phyloP scores from a whole-genome alignment of 805 yeast genomes.

The Pichia ethanolica region DNA sequence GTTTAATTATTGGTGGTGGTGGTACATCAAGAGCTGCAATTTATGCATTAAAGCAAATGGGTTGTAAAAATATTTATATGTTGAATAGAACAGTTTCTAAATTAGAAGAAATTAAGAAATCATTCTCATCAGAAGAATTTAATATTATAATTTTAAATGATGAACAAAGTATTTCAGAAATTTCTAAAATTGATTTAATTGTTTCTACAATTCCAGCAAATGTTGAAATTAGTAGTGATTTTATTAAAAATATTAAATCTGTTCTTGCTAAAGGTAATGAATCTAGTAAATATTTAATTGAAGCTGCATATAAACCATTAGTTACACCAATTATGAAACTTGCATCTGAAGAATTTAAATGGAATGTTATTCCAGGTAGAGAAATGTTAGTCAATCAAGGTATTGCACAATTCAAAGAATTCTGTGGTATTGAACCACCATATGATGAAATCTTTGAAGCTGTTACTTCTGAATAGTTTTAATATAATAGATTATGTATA shows the following conservation, averaged over 20 bases:
- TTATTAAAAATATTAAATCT: conserved; percentile 42
- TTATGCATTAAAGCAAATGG: conserved; percentile 73
- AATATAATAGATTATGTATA: neutral
- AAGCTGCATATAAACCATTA: conserved; percentile 91
- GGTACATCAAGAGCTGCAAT: conserved; percentile 96
- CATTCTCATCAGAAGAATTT: conserved; percentile 47
- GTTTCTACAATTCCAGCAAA: conserved; percentile 85
- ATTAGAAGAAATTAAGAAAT: conserved; percentile 46
- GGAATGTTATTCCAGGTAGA: conserved; percentile 86
- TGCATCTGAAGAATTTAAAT: conserved; percentile 53
- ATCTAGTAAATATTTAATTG: conserved; percentile 55
- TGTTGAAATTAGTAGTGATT: conserved; percentile 48
- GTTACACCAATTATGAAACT: conserved; percentile 80
- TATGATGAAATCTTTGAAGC: conserved; percentile 55
- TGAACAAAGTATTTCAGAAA: conserved; percentile 35
- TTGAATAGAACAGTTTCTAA: conserved; percentile 73
- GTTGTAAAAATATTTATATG: conserved; percentile 69
- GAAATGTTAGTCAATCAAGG: conserved; percentile 94
- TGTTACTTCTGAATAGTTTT: conserved; percentile 30
- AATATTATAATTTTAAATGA: conserved; percentile 52
- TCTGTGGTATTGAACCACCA: conserved; percentile 65
- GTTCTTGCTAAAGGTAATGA: conserved; percentile 36
- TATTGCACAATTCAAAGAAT: conserved; percentile 70
- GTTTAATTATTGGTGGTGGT: conserved; percentile 91
- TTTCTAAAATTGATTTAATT: conserved; percentile 47